Evolutionary conservation across 2,329 filamentous ascomycete species (phyloP), one percentile per base, ranked within the genome.

Genomic region (Colletotrichum limetticola): DNA sequence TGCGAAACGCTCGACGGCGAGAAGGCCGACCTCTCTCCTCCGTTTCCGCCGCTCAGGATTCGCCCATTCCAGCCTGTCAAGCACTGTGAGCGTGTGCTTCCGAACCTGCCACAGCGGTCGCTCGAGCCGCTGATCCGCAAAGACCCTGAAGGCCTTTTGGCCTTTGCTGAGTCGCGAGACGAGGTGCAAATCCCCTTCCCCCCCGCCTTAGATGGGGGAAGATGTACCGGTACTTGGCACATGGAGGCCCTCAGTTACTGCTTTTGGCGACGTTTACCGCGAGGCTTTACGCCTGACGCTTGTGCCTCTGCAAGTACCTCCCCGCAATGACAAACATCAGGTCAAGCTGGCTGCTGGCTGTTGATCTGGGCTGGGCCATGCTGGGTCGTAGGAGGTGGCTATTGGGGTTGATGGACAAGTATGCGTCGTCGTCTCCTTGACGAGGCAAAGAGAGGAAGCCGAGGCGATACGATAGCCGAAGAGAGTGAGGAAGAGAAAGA

Each of bases 101-200:
- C 67, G 68, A 71, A 53, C 55, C 60, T 67, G 68, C 68, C 26
- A 37, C n/a, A 60, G 60, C 74, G 74, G 65, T 74, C 74, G 66
- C 66, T 69, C 74, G 72, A 75, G 74, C 72, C 74, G 72, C 58
- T 22, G 63, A 72, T 74, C 74, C 72, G 72, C 72, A 68, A 37
- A 52, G 68, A 69, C 72, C 72, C 68, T 72, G 64, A 67, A 57
- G 37, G 53, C 28, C 49, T 61, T 68, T 35, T 22, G 55, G 55
- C 42, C 42, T 49, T 11, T 49, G 32, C 58, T 62, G 71, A 66
- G 68, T 71, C 68, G 62, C 49, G 71, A 67, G 57, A 57, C 56
- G 56, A 65, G 55, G 24, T 57, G 63, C 42, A 71, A 71, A 71
- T 16, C 52, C 55, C 12, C 53, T 22, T 19, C n/a, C 35, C 42